These are phyloP conservation scores for Ophiostoma tasmaniense DNA, from an alignment of 2,329 filamentous ascomycete species.

Conservation along the genomic window DNA sequence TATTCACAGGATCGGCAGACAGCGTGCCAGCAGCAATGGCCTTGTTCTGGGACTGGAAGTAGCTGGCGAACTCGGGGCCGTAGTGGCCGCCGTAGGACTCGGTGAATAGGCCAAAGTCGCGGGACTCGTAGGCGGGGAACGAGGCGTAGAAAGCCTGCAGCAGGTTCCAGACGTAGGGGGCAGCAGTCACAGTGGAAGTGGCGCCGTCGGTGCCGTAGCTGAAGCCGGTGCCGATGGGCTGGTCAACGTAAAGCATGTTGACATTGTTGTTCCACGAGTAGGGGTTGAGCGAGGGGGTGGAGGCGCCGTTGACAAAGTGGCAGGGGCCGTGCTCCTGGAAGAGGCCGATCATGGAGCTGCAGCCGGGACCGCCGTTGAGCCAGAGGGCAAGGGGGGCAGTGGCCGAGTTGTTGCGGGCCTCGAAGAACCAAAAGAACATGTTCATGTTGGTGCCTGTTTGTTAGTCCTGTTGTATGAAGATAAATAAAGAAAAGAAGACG, in stretches of 20 bases:
- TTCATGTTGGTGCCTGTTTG: constrained; percentile 31
- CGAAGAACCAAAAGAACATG: constrained; percentile 61
- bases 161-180: background rate
- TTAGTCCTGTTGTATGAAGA: background rate
- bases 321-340: constrained; percentile 72
- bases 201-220: background rate
- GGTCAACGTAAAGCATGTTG: constrained; percentile 69
- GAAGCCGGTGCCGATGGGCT: constrained; percentile 61
- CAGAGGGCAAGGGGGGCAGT: constrained; percentile 55
- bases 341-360: constrained; percentile 56
- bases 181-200: background rate
- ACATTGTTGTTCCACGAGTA: constrained; percentile 70
- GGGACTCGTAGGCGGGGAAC: background rate
- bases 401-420: constrained; percentile 41
- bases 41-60: background rate
- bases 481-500: background rate
- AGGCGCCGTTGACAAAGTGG: constrained; percentile 61
- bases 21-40: background rate
- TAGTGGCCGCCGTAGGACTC: background rate
- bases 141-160: background rate
- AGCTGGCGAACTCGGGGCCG: background rate
- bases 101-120: background rate
- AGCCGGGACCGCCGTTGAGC: constrained; percentile 50
- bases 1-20: background rate
- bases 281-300: constrained; percentile 54